phyloP scores from a whole-genome alignment of 495 filamentous ascomycete genomes.

The Friedmanniomyces simplex region DNA sequence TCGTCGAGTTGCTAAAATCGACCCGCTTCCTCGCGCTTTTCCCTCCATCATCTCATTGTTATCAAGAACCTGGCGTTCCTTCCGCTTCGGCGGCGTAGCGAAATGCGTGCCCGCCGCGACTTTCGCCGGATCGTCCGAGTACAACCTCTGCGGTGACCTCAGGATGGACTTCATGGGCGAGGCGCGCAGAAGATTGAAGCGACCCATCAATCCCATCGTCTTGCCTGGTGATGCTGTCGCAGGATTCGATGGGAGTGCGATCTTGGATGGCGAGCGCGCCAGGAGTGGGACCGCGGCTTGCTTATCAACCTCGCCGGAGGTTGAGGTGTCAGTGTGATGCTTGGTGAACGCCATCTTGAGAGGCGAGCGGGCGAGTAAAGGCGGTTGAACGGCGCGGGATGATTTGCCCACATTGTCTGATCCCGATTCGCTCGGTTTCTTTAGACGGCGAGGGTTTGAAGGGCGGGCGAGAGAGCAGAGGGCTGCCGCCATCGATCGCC shows the following conservation, averaged over 20 bases:
- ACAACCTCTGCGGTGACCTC: conserved; percentile 48
- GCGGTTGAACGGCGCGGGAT: neutral
- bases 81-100: conserved; percentile 36
- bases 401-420: neutral
- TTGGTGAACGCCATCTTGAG: neutral
- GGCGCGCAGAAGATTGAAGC: conserved; percentile 18
- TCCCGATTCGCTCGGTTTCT: neutral
- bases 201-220: conserved; percentile 4
- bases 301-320: neutral
- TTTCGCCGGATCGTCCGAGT: conserved; percentile 50
- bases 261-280: conserved; percentile 18
- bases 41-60: conserved; percentile 7
- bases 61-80: conserved; percentile 28
- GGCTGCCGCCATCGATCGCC: neutral
- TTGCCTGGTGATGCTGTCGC: conserved; percentile 2
- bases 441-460: neutral
- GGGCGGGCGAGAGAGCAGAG: conserved; percentile 5
- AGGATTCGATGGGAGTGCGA: conserved; percentile 3
- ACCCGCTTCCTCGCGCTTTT: conserved; percentile 43
- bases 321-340: neutral
- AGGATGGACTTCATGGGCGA: conserved; percentile 51
- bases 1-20: conserved; percentile 47
- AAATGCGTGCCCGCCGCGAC: conserved; percentile 51
- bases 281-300: conserved; percentile 8
- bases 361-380: neutral